These are phyloP conservation scores for Leishmania tropica DNA, from an alignment of 208 protist genomes.

Conservation along the genomic window DNA sequence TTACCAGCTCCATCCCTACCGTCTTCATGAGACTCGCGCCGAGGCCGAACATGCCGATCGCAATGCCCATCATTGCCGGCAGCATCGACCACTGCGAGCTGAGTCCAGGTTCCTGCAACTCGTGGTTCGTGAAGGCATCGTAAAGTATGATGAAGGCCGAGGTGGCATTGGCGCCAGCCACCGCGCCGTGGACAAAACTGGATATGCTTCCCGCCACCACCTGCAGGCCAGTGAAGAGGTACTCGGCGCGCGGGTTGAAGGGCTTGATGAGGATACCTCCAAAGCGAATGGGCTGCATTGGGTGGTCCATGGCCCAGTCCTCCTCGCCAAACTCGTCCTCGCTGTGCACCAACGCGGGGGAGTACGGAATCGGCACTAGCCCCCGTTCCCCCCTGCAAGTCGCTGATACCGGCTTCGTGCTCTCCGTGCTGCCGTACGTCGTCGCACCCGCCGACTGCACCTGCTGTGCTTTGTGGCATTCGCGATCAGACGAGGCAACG, in stretches of 20 bases:
- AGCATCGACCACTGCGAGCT: conserved; percentile 71
- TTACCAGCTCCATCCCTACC: conserved; percentile 83
- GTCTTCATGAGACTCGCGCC: conserved; percentile 85
- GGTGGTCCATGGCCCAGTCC: conserved; percentile 80
- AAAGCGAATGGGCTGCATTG: conserved; percentile 76
- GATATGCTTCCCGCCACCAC: conserved; percentile 87
- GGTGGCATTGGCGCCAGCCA: conserved; percentile 84
- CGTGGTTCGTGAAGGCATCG: conserved; percentile 71
- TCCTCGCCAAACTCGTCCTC: conserved; percentile 72
- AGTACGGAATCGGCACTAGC: conserved; percentile 3
- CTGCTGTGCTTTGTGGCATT: conserved; percentile 7
- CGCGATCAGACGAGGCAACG: conserved; percentile 8
- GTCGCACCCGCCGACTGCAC: conserved; percentile 7
- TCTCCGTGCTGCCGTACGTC: conserved; percentile 26
- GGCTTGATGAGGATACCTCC: conserved; percentile 73
- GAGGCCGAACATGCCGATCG: conserved; percentile 82
- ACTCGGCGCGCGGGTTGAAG: conserved; percentile 87
- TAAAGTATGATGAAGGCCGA: conserved; percentile 83
- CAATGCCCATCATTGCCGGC: conserved; percentile 83
- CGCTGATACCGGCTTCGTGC: background rate
- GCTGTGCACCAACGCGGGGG: conserved; percentile 35
- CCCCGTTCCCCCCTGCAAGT: background rate
- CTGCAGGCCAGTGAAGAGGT: conserved; percentile 84
- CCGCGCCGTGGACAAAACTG: conserved; percentile 85
- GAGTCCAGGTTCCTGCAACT: conserved; percentile 50